These are phyloP conservation scores for Cordyceps cicadae DNA, from an alignment of 2,329 filamentous ascomycete species.

Conservation along the genomic window DNA sequence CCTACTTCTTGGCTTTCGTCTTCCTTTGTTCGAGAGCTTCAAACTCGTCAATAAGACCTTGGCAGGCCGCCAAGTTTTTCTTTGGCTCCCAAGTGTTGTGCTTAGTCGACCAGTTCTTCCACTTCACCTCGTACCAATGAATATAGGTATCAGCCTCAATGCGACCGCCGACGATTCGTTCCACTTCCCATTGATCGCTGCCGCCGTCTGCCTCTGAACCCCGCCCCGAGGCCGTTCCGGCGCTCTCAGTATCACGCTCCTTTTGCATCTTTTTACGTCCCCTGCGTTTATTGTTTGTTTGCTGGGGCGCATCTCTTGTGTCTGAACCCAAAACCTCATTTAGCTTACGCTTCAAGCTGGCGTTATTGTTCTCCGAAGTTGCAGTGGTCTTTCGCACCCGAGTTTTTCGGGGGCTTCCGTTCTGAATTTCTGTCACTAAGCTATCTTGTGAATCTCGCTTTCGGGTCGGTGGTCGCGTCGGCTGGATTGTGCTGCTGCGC, in stretches of 20 bases:
- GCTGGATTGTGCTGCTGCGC: neutral
- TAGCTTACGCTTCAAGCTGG: neutral
- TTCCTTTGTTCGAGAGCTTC: slow-evolving; percentile 17
- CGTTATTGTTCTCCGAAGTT: neutral
- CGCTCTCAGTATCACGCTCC: neutral
- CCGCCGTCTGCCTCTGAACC: neutral
- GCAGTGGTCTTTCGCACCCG: neutral
- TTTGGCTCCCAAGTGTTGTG: slow-evolving; percentile 49
- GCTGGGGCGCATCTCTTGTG: neutral
- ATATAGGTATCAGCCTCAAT: slow-evolving; percentile 30
- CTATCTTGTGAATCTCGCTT: neutral
- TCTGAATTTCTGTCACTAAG: neutral
- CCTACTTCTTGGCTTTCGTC: neutral
- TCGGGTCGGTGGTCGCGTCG: neutral
- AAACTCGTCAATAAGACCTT: slow-evolving; percentile 27
- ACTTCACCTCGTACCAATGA: slow-evolving; percentile 43
- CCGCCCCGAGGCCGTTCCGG: slow-evolving; percentile 14
- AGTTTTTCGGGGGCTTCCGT: neutral
- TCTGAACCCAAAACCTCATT: neutral
- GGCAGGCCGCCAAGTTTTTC: slow-evolving; percentile 33
- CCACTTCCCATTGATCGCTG: slow-evolving; percentile 36
- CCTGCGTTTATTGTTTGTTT: neutral
- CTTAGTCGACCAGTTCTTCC: slow-evolving; percentile 37
- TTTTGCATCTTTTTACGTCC: neutral
- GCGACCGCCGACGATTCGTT: slow-evolving; percentile 34